phyloP scores from a whole-genome alignment of 1,284 basidiomycete genomes.

The Lentinus polychrous region DNA sequence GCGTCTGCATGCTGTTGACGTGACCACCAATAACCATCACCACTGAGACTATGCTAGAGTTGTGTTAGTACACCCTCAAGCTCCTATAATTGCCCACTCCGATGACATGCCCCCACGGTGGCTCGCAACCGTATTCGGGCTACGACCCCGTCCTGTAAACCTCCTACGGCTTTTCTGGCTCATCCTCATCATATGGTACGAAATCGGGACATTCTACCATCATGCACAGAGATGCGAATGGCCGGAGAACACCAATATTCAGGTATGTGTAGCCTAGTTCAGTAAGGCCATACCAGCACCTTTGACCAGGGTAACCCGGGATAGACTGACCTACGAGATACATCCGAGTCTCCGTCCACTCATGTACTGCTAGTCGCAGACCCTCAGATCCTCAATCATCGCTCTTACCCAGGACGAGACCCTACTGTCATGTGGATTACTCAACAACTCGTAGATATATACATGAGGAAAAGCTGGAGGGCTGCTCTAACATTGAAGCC shows the following conservation, averaged over 20 bases:
- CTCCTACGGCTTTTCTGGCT: slow-evolving; percentile 48
- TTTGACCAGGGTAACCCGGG: no score
- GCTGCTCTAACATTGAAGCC: slow-evolving; percentile 56
- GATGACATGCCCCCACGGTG: no score
- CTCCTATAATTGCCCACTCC: no score
- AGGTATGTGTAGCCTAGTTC: no score
- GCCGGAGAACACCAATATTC: slow-evolving; percentile 45
- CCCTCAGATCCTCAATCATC: slow-evolving; percentile 72
- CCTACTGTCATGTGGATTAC: slow-evolving; percentile 44
- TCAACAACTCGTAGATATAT: slow-evolving; percentile 60
- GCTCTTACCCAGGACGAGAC: slow-evolving; percentile 49
- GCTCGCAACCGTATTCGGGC: no score
- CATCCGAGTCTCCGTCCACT: slow-evolving; percentile 29
- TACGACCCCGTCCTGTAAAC: slow-evolving; percentile 14
- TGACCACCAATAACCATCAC: no score
- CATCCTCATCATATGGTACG: slow-evolving; percentile 59
- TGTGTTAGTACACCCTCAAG: no score
- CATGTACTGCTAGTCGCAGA: slow-evolving; percentile 79
- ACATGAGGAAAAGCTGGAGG: slow-evolving; percentile 80
- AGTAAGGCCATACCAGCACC: no score
- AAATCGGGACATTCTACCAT: slow-evolving; percentile 54
- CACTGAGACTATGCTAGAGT: no score
- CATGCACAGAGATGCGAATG: slow-evolving; percentile 48
- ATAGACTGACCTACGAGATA: slow-evolving; percentile 5
- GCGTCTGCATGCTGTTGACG: no score